Percentiles rank a stretch among this genome's conserved stretches.
phyloP scores from a whole-genome alignment of 176 grass and related monocot genomes.

The Oryza nivara region DNA sequence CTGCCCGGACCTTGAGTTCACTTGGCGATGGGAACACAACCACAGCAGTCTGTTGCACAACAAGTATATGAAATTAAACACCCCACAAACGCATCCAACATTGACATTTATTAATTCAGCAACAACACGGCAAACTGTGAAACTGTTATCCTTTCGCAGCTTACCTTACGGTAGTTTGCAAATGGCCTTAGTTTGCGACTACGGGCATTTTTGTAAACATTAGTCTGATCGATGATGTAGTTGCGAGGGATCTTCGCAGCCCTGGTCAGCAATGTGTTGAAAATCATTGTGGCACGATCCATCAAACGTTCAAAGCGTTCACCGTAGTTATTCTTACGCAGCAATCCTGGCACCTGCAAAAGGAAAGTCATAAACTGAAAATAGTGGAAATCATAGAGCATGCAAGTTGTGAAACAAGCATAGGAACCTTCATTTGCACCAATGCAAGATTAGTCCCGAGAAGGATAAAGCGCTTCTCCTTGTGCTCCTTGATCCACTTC shows the following conservation, averaged over 20 bases:
- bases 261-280: constrained; percentile 64
- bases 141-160: not conserved
- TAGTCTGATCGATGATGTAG: constrained; percentile 76
- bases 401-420: not conserved
- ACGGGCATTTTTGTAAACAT: constrained; percentile 64
- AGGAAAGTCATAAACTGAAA: constrained; percentile 25
- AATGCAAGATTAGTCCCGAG: constrained; percentile 70
- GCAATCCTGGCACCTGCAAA: constrained; percentile 61
- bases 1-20: constrained; percentile 54
- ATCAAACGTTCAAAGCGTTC: constrained; percentile 73
- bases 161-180: constrained; percentile 59
- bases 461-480: constrained; percentile 58
- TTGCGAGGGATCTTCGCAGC: constrained; percentile 59
- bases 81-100: constrained; percentile 1
- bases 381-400: not conserved
- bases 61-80: constrained; percentile 18
- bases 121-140: not conserved
- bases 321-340: constrained; percentile 62
- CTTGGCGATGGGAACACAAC: constrained; percentile 53
- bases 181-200: constrained; percentile 69
- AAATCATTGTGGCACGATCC: constrained; percentile 57
- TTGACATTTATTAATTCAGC: constrained; percentile 5
- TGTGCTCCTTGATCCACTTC: constrained; percentile 61
- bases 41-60: constrained; percentile 57
- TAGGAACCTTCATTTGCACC: constrained; percentile 77